Base-by-base conservation (phyloP, 306 rosid species). In the Gillenia trifoliata region DNA sequence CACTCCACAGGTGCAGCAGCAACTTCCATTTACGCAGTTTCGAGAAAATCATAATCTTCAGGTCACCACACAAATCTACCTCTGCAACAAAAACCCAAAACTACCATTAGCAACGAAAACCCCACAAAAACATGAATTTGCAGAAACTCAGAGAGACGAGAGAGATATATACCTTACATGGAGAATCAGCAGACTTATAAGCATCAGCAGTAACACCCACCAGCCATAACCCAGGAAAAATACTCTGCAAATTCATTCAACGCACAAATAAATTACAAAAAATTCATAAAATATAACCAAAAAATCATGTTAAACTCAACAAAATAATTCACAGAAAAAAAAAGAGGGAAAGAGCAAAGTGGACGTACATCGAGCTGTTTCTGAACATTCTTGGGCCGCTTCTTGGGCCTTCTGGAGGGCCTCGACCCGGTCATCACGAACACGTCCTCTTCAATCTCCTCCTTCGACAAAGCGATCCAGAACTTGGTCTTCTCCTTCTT, bases 391-490 rank as follows among this genome's bases (percentile, higher is more conserved):
- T 89, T 94, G 50, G 95, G 81, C 70, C 97, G 86, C 83, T 94
- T 94, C 88, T 50, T 86, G 68, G 99, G 98, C 83, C 98, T 79
- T 12, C 98, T 85, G 52, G 86, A 59, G 22, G 99, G 99, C 57
- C 98, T 81, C 33, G 96, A 92, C 64, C 98, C 99, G 26, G 97
- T 94, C 93, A 94, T 92, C 49, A 86, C 71, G 75, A 92, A 94
- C 29, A 94, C 75, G 82, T 94, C 98, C 60, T 94, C 98, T 73
- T 94, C 98, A 86, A 94, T 94, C 85, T 94, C 99, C 29, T 92
- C 99, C 72, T 76, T 87, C 0, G 98, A 92, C 50, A 94, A 88
- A 29, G 97, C 98, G 85, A 94, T 90, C 99, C 97, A 94, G 83
- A 94, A 86, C 80, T 81, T 92, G 84, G 91, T 90, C 86, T 94